Evolutionary conservation across 768 basidiomycete species (phyloP).

Genomic region (Suillus discolor): DNA sequence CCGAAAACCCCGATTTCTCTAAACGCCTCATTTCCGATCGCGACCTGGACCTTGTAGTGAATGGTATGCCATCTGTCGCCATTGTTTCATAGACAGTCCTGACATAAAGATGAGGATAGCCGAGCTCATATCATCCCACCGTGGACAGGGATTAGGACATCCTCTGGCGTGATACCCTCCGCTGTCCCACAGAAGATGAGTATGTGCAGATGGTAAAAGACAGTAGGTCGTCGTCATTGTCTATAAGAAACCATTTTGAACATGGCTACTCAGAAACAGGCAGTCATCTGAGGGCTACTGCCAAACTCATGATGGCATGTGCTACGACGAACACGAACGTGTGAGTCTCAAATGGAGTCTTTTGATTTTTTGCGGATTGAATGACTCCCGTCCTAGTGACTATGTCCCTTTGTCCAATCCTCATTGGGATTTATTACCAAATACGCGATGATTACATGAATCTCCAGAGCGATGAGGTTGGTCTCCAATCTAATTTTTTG

Average conservation of each 20-base stretch:
- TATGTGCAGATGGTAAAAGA: constrained; percentile 93
- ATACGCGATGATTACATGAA: constrained; percentile 95
- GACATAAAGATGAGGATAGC: background rate
- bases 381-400: constrained; percentile 50
- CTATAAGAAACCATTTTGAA: background rate
- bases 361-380: background rate
- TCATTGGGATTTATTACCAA: constrained; percentile 88
- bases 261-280: constrained; percentile 68
- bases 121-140: constrained; percentile 80
- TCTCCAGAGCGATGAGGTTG: constrained; percentile 75
- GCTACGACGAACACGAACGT: constrained; percentile 56
- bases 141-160: constrained; percentile 91
- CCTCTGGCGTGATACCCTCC: constrained; percentile 85
- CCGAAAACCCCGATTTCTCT: background rate
- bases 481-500: background rate
- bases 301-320: constrained; percentile 95
- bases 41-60: constrained; percentile 72
- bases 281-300: constrained; percentile 83
- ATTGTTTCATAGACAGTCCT: background rate
- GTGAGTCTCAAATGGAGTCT: constrained; percentile 38
- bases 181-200: constrained; percentile 88
- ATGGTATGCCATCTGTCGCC: constrained; percentile 42
- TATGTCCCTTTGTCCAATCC: constrained; percentile 85
- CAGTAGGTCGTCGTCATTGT: constrained; percentile 59
- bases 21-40: constrained; percentile 32